phyloP scores from a whole-genome alignment of 768 basidiomycete genomes.

The Suillus brevipes region DNA sequence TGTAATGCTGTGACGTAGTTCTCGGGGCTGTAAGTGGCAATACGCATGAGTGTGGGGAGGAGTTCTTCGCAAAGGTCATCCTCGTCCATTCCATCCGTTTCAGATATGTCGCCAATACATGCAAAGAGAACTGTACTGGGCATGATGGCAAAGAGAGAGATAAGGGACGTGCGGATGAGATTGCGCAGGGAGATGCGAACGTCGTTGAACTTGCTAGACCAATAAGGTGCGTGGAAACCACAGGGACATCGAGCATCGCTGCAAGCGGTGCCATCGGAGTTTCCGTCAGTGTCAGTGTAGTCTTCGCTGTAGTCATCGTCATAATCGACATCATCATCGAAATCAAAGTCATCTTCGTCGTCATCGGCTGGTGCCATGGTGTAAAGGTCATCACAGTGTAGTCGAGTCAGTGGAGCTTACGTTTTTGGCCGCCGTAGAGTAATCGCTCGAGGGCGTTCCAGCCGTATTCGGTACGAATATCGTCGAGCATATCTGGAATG shows the following conservation, averaged over 20 bases:
- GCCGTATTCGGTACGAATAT: slow-evolving; percentile 52
- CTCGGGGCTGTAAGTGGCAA: slow-evolving; percentile 51
- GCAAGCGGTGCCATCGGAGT: slow-evolving; percentile 17
- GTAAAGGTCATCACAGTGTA: slow-evolving; percentile 7
- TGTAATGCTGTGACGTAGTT: slow-evolving; percentile 56
- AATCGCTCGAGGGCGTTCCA: slow-evolving; percentile 54
- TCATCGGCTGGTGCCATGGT: slow-evolving; percentile 12
- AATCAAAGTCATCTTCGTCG: slow-evolving; percentile 23
- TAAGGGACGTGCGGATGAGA: slow-evolving; percentile 46
- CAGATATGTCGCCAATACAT: slow-evolving; percentile 41
- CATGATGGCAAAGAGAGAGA: slow-evolving; percentile 47
- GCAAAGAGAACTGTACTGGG: slow-evolving; percentile 51
- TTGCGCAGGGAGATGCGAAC: slow-evolving; percentile 43
- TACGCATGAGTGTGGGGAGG: slow-evolving; percentile 33
- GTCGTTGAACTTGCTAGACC: slow-evolving; percentile 44
- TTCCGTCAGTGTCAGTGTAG: slow-evolving; percentile 23
- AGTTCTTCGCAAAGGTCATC: slow-evolving; percentile 37
- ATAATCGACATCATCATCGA: slow-evolving; percentile 30
- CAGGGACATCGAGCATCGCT: slow-evolving; percentile 29
- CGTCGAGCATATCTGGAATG: slow-evolving; percentile 57
- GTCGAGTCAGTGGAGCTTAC: slow-evolving; percentile 28
- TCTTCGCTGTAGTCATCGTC: slow-evolving; percentile 29
- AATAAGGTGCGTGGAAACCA: slow-evolving; percentile 49
- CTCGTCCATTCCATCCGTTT: slow-evolving; percentile 20
- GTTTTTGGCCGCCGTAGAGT: slow-evolving; percentile 50